Percentiles rank a stretch among this genome's conserved stretches.
phyloP scores from a whole-genome alignment of 371 early-diverging fungal species.

The Mucor mucedo region DNA sequence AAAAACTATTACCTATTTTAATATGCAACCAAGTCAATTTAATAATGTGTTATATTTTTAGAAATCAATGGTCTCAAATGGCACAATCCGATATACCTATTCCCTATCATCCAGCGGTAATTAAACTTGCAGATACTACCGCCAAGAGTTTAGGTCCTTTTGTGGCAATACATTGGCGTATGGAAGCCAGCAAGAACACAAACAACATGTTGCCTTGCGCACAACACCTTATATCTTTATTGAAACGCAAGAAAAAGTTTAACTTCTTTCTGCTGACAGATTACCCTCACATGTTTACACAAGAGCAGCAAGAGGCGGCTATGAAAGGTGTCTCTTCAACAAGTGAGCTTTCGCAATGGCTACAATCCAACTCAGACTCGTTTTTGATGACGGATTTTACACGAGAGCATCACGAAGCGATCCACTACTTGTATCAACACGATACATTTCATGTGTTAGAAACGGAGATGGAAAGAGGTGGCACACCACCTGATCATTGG shows the following conservation, averaged over 20 bases:
- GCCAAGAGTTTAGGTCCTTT: constrained; percentile 27
- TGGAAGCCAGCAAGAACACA: constrained; percentile 49
- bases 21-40: too few relatives aligned
- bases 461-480: constrained; percentile 3
- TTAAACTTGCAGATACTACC: not conserved
- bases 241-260: constrained; percentile 21
- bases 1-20: not conserved
- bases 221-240: constrained; percentile 29
- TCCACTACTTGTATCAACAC: constrained; percentile 39
- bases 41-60: not conserved
- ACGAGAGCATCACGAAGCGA: constrained; percentile 47
- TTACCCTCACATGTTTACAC: constrained; percentile 47
- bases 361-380: constrained; percentile 32
- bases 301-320: constrained; percentile 30
- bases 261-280: constrained; percentile 49
- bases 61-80: not conserved
- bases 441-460: constrained; percentile 32
- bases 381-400: constrained; percentile 36
- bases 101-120: not conserved
- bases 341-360: not conserved
- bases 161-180: constrained; percentile 58
- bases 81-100: not conserved
- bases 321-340: not conserved
- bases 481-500: constrained; percentile 68
- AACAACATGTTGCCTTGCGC: constrained; percentile 49